phyloP scores from a whole-genome alignment of 2,329 filamentous ascomycete species.

The Colletotrichum lupini region DNA sequence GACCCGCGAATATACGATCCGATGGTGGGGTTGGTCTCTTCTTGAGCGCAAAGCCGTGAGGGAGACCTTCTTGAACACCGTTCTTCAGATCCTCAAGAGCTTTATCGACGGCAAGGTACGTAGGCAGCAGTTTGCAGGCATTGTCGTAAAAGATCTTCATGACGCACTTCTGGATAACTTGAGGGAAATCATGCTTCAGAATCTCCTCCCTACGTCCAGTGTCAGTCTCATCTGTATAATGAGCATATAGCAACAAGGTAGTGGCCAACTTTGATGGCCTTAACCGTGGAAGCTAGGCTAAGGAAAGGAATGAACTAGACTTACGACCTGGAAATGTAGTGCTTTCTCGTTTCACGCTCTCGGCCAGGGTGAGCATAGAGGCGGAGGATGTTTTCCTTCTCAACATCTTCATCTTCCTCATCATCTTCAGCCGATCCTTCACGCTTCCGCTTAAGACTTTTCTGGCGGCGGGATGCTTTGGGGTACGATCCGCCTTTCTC shows the following conservation, averaged over 20 bases:
- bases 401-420: background rate
- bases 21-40: conserved; percentile 40
- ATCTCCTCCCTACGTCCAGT: conserved; percentile 38
- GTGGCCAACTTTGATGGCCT: background rate
- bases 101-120: conserved; percentile 48
- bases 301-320: background rate
- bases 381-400: conserved; percentile 23
- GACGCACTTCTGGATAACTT: conserved; percentile 42
- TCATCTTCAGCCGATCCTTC: conserved; percentile 38
- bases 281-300: background rate
- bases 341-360: background rate
- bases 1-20: conserved; percentile 33
- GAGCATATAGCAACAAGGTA: background rate
- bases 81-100: conserved; percentile 2
- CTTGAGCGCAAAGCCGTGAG: conserved; percentile 43
- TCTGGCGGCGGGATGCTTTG: conserved; percentile 35
- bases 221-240: background rate
- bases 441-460: conserved; percentile 55
- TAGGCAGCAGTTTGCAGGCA: conserved; percentile 44
- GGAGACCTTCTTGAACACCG: background rate
- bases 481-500: conserved; percentile 54
- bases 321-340: conserved; percentile 24
- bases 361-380: conserved; percentile 2
- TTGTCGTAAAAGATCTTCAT: conserved; percentile 38
- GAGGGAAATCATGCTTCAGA: conserved; percentile 49